phyloP scores from a whole-genome alignment of 2,329 filamentous ascomycete species.

The Blumeria hordei region DNA sequence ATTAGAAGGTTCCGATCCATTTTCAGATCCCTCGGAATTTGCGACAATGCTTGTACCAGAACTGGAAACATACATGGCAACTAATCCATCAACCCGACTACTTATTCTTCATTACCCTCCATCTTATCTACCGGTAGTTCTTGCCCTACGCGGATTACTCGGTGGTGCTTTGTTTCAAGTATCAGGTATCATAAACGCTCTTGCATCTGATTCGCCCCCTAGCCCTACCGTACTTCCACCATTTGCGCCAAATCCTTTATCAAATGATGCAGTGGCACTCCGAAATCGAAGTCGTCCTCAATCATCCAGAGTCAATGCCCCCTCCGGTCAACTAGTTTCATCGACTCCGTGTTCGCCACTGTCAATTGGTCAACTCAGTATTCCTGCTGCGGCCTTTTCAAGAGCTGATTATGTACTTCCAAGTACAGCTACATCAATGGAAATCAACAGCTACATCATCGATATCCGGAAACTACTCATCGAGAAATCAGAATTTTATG shows the following conservation, averaged over 20 bases:
- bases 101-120: constrained; percentile 34
- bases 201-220: constrained; percentile 10
- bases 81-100: constrained; percentile 27
- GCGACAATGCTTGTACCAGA: constrained; percentile 34
- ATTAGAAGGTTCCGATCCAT: constrained; percentile 24
- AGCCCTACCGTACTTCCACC: constrained; percentile 5
- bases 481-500: constrained; percentile 23
- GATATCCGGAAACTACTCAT: constrained; percentile 26
- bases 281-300: constrained; percentile 1
- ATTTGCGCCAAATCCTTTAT: constrained; percentile 4
- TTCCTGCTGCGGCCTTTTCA: constrained; percentile 12
- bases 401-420: constrained; percentile 33
- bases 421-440: constrained; percentile 26
- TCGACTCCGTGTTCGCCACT: neutral
- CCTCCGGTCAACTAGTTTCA: neutral
- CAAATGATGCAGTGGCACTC: constrained; percentile 4
- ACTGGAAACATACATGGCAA: constrained; percentile 32
- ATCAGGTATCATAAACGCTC: constrained; percentile 24
- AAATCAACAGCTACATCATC: constrained; percentile 28
- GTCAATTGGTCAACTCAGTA: neutral
- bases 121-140: constrained; percentile 28
- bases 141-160: constrained; percentile 32
- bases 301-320: neutral
- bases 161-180: constrained; percentile 32
- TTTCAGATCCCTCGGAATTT: constrained; percentile 27